Conservation (phyloP, 2,329 filamentous ascomycete species). For the Colletotrichum aenigma region DNA sequence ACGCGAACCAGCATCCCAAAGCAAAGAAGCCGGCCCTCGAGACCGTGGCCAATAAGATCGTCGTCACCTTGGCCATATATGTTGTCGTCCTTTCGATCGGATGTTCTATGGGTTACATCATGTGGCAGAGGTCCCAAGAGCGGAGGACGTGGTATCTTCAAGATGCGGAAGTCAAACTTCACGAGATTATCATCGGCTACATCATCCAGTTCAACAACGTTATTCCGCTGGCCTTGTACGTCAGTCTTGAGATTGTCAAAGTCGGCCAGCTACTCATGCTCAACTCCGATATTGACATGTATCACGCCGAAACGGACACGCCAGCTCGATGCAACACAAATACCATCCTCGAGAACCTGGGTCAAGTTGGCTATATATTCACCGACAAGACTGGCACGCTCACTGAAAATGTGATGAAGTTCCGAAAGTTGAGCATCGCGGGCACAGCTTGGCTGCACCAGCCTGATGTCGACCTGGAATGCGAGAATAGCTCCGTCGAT, state of each 20-base stretch:
- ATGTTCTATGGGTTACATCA: constrained; percentile 80
- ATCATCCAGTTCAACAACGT: constrained; percentile 98
- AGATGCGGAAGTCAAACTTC: constrained; percentile 72
- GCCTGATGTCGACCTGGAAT: constrained; percentile 61
- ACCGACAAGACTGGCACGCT: constrained; percentile 95
- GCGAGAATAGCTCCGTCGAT: constrained; percentile 17
- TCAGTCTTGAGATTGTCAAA: constrained; percentile 88
- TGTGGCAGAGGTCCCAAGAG: constrained; percentile 75
- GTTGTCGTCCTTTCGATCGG: constrained; percentile 81
- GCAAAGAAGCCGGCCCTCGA: constrained; percentile 85
- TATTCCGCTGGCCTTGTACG: constrained; percentile 89
- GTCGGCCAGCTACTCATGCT: constrained; percentile 78
- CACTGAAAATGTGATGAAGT: constrained; percentile 95
- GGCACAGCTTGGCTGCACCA: constrained; percentile 91
- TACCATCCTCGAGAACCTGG: constrained; percentile 92
- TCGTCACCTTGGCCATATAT: constrained; percentile 80
- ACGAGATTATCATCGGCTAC: constrained; percentile 86
- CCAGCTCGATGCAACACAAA: constrained; percentile 91
- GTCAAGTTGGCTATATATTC: constrained; percentile 88
- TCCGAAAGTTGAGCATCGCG: constrained; percentile 88
- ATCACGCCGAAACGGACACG: constrained; percentile 81
- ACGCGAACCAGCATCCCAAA: constrained; percentile 84
- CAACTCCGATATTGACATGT: constrained; percentile 87
- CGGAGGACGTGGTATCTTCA: constrained; percentile 76
- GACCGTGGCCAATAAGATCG: constrained; percentile 77